phyloP scores from a whole-genome alignment of 2,329 filamentous ascomycete genomes.

The Colletotrichum musae region DNA sequence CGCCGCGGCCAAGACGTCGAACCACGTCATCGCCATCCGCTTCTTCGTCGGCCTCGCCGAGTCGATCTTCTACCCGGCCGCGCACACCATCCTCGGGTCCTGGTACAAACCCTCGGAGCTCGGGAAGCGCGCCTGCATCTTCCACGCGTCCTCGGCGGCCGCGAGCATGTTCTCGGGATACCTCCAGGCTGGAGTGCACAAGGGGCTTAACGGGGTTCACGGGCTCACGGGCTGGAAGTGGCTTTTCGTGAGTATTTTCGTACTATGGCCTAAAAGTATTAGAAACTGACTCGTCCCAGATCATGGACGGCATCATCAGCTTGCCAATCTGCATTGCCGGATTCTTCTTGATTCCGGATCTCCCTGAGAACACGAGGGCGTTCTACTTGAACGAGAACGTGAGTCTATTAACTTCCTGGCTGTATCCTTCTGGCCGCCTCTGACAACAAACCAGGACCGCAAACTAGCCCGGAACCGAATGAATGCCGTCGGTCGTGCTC shows the following conservation, averaged over 20 bases:
- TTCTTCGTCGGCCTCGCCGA: conserved; percentile 61
- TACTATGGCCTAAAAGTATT: not conserved
- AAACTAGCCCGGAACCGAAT: conserved; percentile 25
- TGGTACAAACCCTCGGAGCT: conserved; percentile 57
- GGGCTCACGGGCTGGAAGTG: conserved; percentile 58
- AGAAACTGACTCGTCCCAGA: conserved; percentile 37
- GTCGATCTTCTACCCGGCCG: conserved; percentile 48
- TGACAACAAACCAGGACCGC: conserved; percentile 15
- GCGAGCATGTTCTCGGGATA: conserved; percentile 71
- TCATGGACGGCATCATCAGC: conserved; percentile 61
- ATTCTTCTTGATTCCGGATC: conserved; percentile 55
- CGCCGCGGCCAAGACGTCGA: conserved; percentile 41
- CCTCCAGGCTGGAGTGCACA: conserved; percentile 68
- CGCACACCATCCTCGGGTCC: conserved; percentile 56
- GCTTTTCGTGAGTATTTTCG: conserved; percentile 48
- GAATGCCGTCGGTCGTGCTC: conserved; percentile 62
- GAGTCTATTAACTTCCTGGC: not conserved
- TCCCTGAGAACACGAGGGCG: conserved; percentile 48
- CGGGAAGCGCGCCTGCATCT: conserved; percentile 66
- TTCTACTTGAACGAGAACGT: conserved; percentile 45
- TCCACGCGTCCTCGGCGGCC: conserved; percentile 64
- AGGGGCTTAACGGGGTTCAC: conserved; percentile 60
- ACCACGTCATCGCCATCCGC: conserved; percentile 58
- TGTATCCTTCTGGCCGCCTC: not conserved
- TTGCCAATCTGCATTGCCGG: conserved; percentile 57